A percentile compares a stretch with the other conserved stretches of the same genome.
phyloP scores from a whole-genome alignment of 306 rosid species.

The Chamaecrista fasciculata region DNA sequence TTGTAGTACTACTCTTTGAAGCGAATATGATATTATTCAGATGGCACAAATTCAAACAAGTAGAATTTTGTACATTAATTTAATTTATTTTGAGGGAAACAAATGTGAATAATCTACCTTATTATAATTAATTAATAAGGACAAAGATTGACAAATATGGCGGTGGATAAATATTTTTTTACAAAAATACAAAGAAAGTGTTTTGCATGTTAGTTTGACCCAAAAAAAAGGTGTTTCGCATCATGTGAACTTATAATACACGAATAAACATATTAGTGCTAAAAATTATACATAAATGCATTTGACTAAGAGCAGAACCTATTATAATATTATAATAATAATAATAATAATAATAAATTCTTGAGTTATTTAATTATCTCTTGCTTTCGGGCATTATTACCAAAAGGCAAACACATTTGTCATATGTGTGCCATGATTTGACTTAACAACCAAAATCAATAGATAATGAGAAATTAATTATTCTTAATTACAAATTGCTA shows the following conservation, averaged over 20 bases:
- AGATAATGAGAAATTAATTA: neutral
- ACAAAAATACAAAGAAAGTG: neutral
- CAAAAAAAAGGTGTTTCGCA: no score
- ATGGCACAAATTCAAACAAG: no score
- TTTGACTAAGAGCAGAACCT: neutral
- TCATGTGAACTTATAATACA: neutral
- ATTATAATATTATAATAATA: neutral
- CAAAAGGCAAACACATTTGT: no score
- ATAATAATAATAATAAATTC: no score
- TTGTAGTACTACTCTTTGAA: no score
- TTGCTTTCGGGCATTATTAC: no score
- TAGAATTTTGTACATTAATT: neutral
- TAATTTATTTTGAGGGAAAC: neutral
- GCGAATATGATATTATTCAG: no score
- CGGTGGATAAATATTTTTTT: neutral
- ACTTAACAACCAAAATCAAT: neutral
- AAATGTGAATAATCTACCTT: neutral
- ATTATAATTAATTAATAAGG: no score
- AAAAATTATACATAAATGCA: neutral
- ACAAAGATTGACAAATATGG: neutral
- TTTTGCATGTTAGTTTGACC: neutral
- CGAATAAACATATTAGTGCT: neutral
- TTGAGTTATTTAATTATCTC: no score
- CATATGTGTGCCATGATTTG: no score
- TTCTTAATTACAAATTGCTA: neutral